Percentiles rank a stretch among this genome's conserved stretches.
These are phyloP conservation scores for Baorangia bicolor DNA, from an alignment of 768 basidiomycete genomes.

Conservation along the genomic window DNA sequence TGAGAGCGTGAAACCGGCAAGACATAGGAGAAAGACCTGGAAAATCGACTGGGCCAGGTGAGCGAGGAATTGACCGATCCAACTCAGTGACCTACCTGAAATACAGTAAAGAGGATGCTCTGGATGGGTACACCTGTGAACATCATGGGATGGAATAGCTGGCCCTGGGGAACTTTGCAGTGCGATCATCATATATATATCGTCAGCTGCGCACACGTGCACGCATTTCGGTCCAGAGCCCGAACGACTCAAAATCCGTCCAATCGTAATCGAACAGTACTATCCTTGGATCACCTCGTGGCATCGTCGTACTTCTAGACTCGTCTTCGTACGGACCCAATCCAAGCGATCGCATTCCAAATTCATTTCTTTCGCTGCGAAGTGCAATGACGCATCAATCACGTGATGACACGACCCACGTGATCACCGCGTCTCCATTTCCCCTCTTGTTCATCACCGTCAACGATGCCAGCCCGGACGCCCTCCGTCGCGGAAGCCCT, in stretches of 20 bases:
- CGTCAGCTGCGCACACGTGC: not conserved
- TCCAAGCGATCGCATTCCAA: no score
- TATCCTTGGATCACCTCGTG: no score
- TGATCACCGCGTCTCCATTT: constrained; percentile 8
- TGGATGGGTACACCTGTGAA: constrained; percentile 4
- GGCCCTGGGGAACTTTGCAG: not conserved
- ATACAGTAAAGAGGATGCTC: constrained; percentile 28
- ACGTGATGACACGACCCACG: constrained; percentile 15
- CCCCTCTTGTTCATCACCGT: not conserved
- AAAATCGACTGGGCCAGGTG: constrained; percentile 64
- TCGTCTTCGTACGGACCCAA: no score
- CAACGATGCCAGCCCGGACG: constrained; percentile 20
- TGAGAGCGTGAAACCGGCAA: constrained; percentile 83
- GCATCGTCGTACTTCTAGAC: no score
- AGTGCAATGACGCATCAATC: no score
- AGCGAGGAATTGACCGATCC: not conserved
- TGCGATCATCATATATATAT: not conserved
- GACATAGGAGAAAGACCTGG: constrained; percentile 83
- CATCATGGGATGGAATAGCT: not conserved
- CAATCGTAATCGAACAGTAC: no score
- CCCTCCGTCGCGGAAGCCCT: constrained; percentile 12
- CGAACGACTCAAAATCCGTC: no score
- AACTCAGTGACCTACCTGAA: constrained; percentile 18
- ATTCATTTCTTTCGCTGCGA: no score
- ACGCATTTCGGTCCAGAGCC: no score